phyloP scores from a whole-genome alignment of 768 basidiomycete genomes.

The Chlorophyllum brunneum region DNA sequence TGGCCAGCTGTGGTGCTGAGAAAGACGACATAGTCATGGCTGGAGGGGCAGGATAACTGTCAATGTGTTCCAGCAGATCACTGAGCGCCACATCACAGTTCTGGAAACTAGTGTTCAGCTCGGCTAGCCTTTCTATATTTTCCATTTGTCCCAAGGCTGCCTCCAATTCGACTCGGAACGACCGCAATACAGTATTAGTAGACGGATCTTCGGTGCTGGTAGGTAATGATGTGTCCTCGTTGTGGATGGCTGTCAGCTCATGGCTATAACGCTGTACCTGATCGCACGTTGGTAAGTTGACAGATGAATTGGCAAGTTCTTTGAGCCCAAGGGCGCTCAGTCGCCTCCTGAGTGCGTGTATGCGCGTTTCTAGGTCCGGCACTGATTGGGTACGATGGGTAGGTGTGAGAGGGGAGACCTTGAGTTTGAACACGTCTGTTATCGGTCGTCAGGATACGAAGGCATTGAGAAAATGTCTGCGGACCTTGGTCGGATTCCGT shows the following conservation, averaged over 20 bases:
- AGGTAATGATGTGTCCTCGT: conserved; percentile 47
- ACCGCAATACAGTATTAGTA: conserved; percentile 56
- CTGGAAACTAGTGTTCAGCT: conserved; percentile 44
- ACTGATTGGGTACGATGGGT: conserved; percentile 34
- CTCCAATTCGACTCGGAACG: conserved; percentile 57
- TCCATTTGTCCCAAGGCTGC: conserved; percentile 45
- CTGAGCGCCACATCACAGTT: conserved; percentile 75
- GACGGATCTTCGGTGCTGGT: conserved; percentile 32
- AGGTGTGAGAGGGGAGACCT: conserved; percentile 29
- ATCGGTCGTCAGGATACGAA: neutral
- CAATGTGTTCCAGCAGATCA: conserved; percentile 81
- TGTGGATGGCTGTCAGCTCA: conserved; percentile 41
- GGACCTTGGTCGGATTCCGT: conserved; percentile 13
- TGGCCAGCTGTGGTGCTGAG: conserved; percentile 36
- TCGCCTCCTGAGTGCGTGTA: conserved; percentile 53
- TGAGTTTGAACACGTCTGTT: conserved; percentile 57
- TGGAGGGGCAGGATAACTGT: conserved; percentile 72
- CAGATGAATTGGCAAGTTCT: conserved; percentile 43
- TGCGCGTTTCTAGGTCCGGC: conserved; percentile 42
- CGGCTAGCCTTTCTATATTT: conserved; percentile 50
- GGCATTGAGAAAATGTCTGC: neutral
- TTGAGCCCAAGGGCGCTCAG: conserved; percentile 61
- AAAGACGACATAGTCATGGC: conserved; percentile 45
- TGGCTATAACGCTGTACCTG: conserved; percentile 44
- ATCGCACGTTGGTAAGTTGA: conserved; percentile 47